Evolutionary conservation across 176 grass and related monocot species (phyloP), one percentile per base, ranked within the genome.

Genomic region (Rhipidocladum racemiflorum): DNA sequence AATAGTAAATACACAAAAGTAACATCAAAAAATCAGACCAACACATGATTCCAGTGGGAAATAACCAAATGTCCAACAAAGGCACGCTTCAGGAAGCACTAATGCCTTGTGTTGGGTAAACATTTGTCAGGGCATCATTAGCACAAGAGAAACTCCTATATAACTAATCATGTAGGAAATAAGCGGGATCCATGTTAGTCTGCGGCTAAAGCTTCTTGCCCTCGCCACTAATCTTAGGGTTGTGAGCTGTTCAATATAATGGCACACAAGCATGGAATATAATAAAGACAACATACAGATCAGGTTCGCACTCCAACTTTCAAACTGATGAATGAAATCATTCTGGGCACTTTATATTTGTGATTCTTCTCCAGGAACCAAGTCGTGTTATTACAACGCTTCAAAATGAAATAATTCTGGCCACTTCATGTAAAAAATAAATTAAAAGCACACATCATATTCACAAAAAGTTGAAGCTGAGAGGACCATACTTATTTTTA

Each of bases 181-280:
- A 62, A 43, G 70, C 65, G 72, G 88, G 65, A 87, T 87, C 74
- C 65, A 72, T 55, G 69, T 38, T 71, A 49, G 49, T n/a, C 23
- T 32, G 76, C 35, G 23, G 32, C n/a, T 38, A 65, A 65, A 83
- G 64, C 86, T 64, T 78, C 80, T 44, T 83, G 80, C 78, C 55
- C 23, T 18, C 54, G n/a, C 53, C 72, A 61, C 30, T 77, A 63
- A 77, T 6, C 29, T 28, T 2, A n/a, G 9, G 25, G 2, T 0
- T 35, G 43, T 70, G 23, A 76, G 49, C 9, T 68, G 70, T 61
- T 64, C 1, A 76, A 40, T 43, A 71, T 35, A 55, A n/a, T 63
- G 72, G 34, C 80, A 78, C 35, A 20, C 65, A 36, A 87, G 39
- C 11, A 70, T 40, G 78, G 12, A 76, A 82, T 61, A 69, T 15